Base-by-base conservation (phyloP, 1,139 yeast species). In the Saccharomyces hybrid region DNA sequence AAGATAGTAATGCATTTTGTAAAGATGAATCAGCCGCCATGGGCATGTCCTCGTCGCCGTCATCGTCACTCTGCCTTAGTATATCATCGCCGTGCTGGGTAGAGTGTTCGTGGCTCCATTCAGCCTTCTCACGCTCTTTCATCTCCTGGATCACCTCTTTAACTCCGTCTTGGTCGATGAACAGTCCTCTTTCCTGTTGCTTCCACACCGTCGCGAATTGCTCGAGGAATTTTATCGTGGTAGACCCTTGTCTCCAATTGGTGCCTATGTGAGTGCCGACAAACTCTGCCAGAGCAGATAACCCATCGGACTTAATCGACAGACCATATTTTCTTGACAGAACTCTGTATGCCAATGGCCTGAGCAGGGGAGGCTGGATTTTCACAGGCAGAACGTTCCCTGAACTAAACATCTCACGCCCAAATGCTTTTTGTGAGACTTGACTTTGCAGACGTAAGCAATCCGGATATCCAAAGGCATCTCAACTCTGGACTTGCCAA, bases 321-420 rank as follows among this genome's bases (percentile, higher is more conserved):
- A 93, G 77, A 0, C 97, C 97, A 69, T 90, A 93, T 67, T 93
- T 93, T 71, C 90, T 93, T 2, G 98, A 88, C 19, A 93, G 71
- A 1, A 91, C 80, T 48, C 99, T 76, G 69, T 91, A 93, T 0
- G 97, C 98, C 51, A 91, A 74, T 0, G 99, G 99, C 50, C 99
- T 78, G 42, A 93, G 75, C 67, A 88, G 88, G 0, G 93, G 80
- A 0, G 96, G 89, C 55, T 83, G 87, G 3, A 91, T 79, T 58
- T 79, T 78, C 2, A 88, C 84, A 0, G 97, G 97, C 24, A 90
- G 76, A 7, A 75, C 78, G 2, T 73, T 59, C 4, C 64, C 66
- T 29, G 59, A 50, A 9, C 56, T 41, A 27, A 58, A 56, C 64
- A 61, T 60, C 8, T n/a, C 49, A 38, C 42, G 12, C 46, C n/a